A percentile compares a stretch with the other conserved stretches of the same genome.
These are phyloP conservation scores for Candolleomyces efflorescens DNA, from an alignment of 768 basidiomycete species.

Conservation along the genomic window DNA sequence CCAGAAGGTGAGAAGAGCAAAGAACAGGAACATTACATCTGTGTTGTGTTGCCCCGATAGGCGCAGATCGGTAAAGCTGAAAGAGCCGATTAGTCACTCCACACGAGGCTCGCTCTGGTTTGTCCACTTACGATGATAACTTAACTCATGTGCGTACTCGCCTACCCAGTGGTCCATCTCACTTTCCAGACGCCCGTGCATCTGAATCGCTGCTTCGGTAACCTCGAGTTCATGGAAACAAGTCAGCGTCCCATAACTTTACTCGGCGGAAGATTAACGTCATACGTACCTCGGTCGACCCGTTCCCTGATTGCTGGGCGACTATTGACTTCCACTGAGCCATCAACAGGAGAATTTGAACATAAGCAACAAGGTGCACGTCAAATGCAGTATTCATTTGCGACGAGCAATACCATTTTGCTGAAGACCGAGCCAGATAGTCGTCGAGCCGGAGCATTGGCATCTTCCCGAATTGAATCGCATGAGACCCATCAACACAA, in stretches of 20 bases:
- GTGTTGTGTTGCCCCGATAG: constrained; percentile 41
- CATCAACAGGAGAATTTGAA: constrained; percentile 47
- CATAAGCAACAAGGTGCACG: constrained; percentile 49
- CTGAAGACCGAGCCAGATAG: constrained; percentile 47
- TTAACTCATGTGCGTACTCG: constrained; percentile 36
- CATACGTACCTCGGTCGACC: not conserved
- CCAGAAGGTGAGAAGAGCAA: not conserved
- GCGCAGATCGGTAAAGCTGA: constrained; percentile 39
- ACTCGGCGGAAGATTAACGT: not conserved
- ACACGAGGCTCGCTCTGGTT: not conserved
- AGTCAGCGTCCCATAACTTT: not conserved
- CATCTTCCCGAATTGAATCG: constrained; percentile 74
- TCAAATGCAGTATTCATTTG: constrained; percentile 35
- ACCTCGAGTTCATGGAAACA: constrained; percentile 29
- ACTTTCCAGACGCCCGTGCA: constrained; percentile 31
- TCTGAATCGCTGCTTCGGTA: constrained; percentile 29
- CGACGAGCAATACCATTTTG: constrained; percentile 45
- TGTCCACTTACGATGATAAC: constrained; percentile 27
- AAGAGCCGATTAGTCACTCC: not conserved
- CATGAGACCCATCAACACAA: constrained; percentile 69
- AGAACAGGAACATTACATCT: constrained; percentile 27
- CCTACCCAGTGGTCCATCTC: constrained; percentile 37
- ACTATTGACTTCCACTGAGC: constrained; percentile 36
- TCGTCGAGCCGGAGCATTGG: constrained; percentile 64
- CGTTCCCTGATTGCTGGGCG: constrained; percentile 6